Evolutionary conservation across 108 stramenopile genomes (phyloP).

Genomic region (Cyclotella sp.): DNA sequence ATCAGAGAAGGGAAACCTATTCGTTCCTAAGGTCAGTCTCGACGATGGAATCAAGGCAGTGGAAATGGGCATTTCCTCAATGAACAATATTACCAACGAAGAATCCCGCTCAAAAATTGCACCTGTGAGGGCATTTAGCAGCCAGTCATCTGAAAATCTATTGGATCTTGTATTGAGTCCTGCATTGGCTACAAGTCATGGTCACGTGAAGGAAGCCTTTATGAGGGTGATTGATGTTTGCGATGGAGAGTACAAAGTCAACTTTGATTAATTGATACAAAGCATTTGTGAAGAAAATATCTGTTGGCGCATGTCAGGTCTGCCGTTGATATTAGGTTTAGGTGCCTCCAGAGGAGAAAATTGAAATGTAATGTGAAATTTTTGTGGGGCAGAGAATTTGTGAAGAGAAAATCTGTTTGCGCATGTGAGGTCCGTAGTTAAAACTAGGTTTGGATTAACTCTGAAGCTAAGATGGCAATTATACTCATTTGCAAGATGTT

Average conservation of each 20-base stretch:
- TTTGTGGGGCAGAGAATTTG: no score
- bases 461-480: neutral
- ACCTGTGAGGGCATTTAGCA: constrained; percentile 28
- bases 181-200: constrained; percentile 5
- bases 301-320: neutral
- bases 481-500: neutral
- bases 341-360: no score
- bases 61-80: constrained; percentile 71
- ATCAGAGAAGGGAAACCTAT: constrained; percentile 49
- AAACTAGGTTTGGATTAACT: neutral
- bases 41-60: constrained; percentile 83
- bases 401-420: no score
- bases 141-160: constrained; percentile 44
- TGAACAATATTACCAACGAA: constrained; percentile 41
- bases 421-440: no score
- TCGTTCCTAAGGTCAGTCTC: constrained; percentile 68
- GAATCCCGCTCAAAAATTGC: constrained; percentile 13
- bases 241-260: constrained; percentile 32
- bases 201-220: constrained; percentile 25
- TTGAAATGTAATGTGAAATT: no score
- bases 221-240: constrained; percentile 31
- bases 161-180: constrained; percentile 38
- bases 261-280: constrained; percentile 7
- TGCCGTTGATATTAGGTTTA: neutral
- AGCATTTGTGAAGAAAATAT: neutral